Percentiles rank a stretch among this genome's conserved stretches.
phyloP scores from a whole-genome alignment of 192 early-diverging fungal genomes.

The Entophlyctis luteolus region DNA sequence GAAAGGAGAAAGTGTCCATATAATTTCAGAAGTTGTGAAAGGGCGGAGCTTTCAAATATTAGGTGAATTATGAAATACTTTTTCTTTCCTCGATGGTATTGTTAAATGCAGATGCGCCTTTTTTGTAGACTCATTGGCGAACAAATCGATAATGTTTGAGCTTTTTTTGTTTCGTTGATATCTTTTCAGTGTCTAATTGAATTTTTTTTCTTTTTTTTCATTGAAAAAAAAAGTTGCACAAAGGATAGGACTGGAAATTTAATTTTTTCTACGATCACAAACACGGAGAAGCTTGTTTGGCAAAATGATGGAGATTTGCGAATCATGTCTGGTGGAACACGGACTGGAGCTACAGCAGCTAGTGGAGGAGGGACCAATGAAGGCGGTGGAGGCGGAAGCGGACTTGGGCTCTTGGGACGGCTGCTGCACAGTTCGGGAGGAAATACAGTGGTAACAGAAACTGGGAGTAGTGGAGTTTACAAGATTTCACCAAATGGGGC shows the following conservation, averaged over 20 bases:
- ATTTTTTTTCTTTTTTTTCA: no score
- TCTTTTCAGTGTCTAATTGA: neutral
- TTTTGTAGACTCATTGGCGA: neutral
- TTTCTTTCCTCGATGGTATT: neutral
- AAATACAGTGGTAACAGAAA: neutral
- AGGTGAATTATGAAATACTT: neutral
- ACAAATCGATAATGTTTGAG: neutral
- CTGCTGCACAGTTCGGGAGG: neutral
- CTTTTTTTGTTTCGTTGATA: neutral
- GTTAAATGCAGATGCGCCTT: neutral
- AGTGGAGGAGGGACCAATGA: no score
- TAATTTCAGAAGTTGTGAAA: neutral
- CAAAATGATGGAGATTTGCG: conserved; percentile 11
- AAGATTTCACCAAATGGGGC: no score
- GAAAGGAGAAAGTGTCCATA: neutral
- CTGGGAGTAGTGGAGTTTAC: no score
- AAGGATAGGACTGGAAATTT: neutral
- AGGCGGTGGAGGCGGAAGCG: neutral
- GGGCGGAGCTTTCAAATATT: neutral
- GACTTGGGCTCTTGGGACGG: neutral
- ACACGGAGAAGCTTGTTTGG: conserved; percentile 8
- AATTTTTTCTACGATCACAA: conserved; percentile 7
- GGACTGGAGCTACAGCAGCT: no score
- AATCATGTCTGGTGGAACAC: neutral
- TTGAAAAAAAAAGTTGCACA: neutral